Base-by-base conservation (phyloP, 768 basidiomycete species). In the Lentinula edodes region DNA sequence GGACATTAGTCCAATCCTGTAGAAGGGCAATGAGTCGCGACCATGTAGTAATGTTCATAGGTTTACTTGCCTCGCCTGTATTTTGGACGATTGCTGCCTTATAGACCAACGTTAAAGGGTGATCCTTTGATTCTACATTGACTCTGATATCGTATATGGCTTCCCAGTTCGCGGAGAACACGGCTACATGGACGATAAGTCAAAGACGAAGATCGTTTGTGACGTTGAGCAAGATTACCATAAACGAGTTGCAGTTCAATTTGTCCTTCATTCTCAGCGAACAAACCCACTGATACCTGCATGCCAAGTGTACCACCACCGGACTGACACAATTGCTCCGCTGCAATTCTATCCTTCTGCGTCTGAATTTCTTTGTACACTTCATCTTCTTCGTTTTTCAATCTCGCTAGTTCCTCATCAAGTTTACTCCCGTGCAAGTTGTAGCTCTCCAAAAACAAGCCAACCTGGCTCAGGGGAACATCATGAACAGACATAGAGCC, bases 91-190 rank as follows among this genome's bases (percentile, higher is more conserved):
- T 76, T 2, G 68, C 67, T 0, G 73, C 78, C 63, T 79, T 79
- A 66, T 80, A 80, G 4, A 72, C 70, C 23, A 80, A 58, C 2
- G 64, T 70, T 0, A 81, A 67, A 1, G 76, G 75, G 13, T 69
- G 71, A 20, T 77, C 74, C 58, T 76, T 73, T 4, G 69, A 64
- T n/a, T 77, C 68, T 74, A 78, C 75, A 61, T 78, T 69, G 3
- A 78, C 78, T 6, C 77, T 73, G 10, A 80, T 73, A 58, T 80
- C 80, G 52, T 80, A 80, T 3, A 66, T 66, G 0, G 77, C 75
- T 28, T 60, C 67, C 78, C 80, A 80, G 13, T 65, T 73, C 0
- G 77, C 78, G 15, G 63, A 66, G 5, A 58, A 53, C 0, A 80
- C 77, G 28, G 73, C 80, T 81, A 48, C 5, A 60, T n/a, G 50